Evolutionary conservation across 2,329 filamentous ascomycete genomes (phyloP).

Genomic region (Colletotrichum echinochloae): DNA sequence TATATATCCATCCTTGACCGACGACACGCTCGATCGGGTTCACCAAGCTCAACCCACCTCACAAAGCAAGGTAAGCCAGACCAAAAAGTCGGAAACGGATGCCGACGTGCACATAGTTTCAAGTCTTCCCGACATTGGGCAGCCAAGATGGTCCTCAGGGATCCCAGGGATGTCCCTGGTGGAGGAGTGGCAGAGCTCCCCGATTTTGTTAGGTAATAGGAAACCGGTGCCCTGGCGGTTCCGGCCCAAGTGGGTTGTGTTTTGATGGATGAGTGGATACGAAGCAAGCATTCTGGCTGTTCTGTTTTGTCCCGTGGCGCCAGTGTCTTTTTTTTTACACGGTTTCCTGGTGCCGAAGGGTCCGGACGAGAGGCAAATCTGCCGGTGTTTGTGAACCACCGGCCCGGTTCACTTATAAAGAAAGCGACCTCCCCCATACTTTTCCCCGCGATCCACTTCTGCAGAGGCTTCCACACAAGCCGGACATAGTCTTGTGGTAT

Average conservation of each 20-base stretch:
- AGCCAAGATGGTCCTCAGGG: slow-evolving; percentile 17
- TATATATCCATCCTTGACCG: slow-evolving; percentile 11
- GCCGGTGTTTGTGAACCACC: slow-evolving; percentile 29
- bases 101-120: slow-evolving; percentile 20
- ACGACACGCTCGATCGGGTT: background rate
- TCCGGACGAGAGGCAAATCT: slow-evolving; percentile 17
- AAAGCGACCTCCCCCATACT: slow-evolving; percentile 33
- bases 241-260: slow-evolving; percentile 35
- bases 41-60: background rate
- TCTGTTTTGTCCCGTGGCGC: background rate
- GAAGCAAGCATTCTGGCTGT: slow-evolving; percentile 25
- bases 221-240: slow-evolving; percentile 22
- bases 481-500: slow-evolving; percentile 9
- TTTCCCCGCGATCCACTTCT: slow-evolving; percentile 33
- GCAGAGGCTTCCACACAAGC: slow-evolving; percentile 28
- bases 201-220: slow-evolving; percentile 38
- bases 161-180: slow-evolving; percentile 29
- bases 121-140: slow-evolving; percentile 3
- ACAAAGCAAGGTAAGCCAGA: slow-evolving; percentile 7
- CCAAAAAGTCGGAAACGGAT: background rate
- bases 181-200: slow-evolving; percentile 25
- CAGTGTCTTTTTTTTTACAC: background rate
- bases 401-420: slow-evolving; percentile 38
- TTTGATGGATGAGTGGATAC: slow-evolving; percentile 39
- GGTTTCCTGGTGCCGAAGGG: slow-evolving; percentile 10